Conservation (phyloP, 2,329 filamentous ascomycete genomes). For the Penicillium sp. region DNA sequence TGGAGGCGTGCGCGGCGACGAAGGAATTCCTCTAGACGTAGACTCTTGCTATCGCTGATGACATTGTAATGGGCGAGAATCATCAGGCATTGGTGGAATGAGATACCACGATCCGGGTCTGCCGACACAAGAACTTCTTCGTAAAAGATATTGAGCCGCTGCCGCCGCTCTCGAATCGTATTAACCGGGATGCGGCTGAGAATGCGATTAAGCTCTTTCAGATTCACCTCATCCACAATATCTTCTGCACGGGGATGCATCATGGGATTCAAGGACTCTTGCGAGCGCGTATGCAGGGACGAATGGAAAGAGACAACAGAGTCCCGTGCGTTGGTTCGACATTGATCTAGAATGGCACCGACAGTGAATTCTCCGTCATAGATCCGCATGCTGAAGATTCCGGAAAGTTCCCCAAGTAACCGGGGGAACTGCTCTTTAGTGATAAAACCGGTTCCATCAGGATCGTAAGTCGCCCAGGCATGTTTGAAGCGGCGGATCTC, state of each 20-base stretch:
- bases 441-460: conserved; percentile 87
- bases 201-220: conserved; percentile 72
- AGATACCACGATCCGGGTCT: conserved; percentile 84
- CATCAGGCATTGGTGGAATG: conserved; percentile 90
- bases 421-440: conserved; percentile 85
- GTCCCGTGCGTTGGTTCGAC: conserved; percentile 59
- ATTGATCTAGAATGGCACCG: conserved; percentile 80
- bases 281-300: conserved; percentile 21
- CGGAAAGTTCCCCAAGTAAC: conserved; percentile 84
- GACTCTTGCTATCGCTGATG: conserved; percentile 94
- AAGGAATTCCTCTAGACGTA: conserved; percentile 91
- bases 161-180: conserved; percentile 72
- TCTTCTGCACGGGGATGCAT: conserved; percentile 31
- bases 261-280: conserved; percentile 13
- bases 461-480: conserved; percentile 95
- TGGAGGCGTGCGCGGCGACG: conserved; percentile 86
- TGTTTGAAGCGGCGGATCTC: conserved; percentile 97
- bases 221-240: conserved; percentile 61
- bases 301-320: conserved; percentile 28
- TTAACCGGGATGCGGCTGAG: conserved; percentile 71
- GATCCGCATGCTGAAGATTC: conserved; percentile 95
- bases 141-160: conserved; percentile 90
- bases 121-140: conserved; percentile 94
- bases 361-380: conserved; percentile 91
- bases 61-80: conserved; percentile 98